Evolutionary conservation across 495 filamentous ascomycete species (phyloP), one percentile per base, ranked within the genome.

Genomic region (Penicillium psychrofluorescens): DNA sequence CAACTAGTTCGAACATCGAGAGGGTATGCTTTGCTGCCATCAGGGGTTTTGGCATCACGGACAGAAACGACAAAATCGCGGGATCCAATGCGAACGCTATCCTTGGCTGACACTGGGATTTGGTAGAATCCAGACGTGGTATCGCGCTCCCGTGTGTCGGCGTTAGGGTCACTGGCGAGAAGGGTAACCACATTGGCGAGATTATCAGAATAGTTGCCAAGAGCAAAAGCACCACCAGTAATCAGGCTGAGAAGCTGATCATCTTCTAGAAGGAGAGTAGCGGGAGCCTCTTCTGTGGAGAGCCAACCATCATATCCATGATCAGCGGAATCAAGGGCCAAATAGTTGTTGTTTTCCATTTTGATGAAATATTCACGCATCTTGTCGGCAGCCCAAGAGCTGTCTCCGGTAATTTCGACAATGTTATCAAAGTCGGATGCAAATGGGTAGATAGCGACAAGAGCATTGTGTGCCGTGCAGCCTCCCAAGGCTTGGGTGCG

Each of bases 281-380:
- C 43, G 5, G 74, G 70, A 0, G 76, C 68, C 6, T 67, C 48
- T 16, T 72, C 70, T 1, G 72, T 78, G 13, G 55, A 43, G n/a
- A 84, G 57, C 75, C 76, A 86, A 12, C 82, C 80, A 32, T 70
- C 54, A 41, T 63, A 72, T 11, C 81, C 80, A 54, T 84, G 80
- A 29, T 74, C 76, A 0, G 52, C 38, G 2, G n/a, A n/a, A n/a
- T 44, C 35, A 1, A 62, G 52, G 7, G 65, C 65, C 0, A 67
- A 58, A 54, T 83, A 83, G 29, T 72, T 48, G 49, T 76, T 76
- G 33, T 71, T 70, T 59, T 83, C 80, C 33, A 83, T 43, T 27
- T 50, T 50, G 29, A 43, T 40, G n/a, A 71, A 70, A 44, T 72
- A 72, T 34, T 58, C 50, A 41, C 65, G 63, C 68, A 73, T 74